Conservation (phyloP, 2,329 filamentous ascomycete species). For the Alternaria sp. region DNA sequence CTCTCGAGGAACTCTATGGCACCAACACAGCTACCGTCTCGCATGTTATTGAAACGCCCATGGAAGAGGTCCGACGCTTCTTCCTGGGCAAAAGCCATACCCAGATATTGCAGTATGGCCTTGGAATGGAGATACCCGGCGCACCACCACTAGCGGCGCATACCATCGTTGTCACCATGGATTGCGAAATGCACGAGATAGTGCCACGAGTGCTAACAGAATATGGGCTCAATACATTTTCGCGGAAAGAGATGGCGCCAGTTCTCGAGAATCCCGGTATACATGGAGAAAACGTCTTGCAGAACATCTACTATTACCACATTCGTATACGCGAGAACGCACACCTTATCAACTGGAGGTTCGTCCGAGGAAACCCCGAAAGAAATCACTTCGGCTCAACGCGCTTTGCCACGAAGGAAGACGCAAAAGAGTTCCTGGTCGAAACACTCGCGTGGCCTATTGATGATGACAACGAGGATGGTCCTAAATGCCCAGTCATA, state of each 20-base stretch:
- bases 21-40: background rate
- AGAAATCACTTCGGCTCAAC: constrained; percentile 9
- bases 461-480: background rate
- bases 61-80: background rate
- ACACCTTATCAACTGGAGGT: background rate
- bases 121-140: background rate
- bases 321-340: background rate
- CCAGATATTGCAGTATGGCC: background rate
- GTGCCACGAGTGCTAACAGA: background rate
- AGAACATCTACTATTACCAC: background rate
- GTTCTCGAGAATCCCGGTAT: background rate
- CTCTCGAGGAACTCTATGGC: background rate
- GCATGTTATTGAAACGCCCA: background rate
- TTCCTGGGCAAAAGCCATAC: background rate
- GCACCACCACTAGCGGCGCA: background rate
- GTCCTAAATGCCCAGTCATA: background rate
- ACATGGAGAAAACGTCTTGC: background rate
- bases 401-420: background rate
- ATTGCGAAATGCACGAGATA: background rate
- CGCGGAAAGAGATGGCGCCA: background rate
- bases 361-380: constrained; percentile 7
- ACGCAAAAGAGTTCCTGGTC: background rate
- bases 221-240: background rate
- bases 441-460: background rate
- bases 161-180: background rate